These are phyloP conservation scores for Fusarium verticillioides DNA, from an alignment of 2,329 filamentous ascomycete genomes.

Conservation along the genomic window DNA sequence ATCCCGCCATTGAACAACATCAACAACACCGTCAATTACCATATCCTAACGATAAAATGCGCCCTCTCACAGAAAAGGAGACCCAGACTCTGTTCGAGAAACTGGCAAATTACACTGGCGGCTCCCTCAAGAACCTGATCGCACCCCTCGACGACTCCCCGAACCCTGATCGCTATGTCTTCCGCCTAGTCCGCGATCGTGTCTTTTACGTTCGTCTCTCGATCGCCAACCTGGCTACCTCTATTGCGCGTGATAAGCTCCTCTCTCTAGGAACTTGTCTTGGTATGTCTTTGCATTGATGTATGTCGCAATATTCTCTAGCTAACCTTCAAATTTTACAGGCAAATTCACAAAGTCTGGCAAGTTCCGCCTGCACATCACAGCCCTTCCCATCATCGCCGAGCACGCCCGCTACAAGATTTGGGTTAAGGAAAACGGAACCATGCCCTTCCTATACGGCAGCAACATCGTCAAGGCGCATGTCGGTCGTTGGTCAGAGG, in stretches of 20 bases:
- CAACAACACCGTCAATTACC: constrained; percentile 10
- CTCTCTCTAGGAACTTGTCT: constrained; percentile 91
- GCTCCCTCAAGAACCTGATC: constrained; percentile 86
- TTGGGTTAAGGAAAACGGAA: constrained; percentile 95
- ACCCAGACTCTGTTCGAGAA: constrained; percentile 89
- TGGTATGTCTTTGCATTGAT: constrained; percentile 52
- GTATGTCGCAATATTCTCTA: background rate
- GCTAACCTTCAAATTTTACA: constrained; percentile 43
- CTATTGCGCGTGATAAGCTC: constrained; percentile 82
- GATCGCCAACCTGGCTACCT: constrained; percentile 90
- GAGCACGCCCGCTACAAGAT: constrained; percentile 96
- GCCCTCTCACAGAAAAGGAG: constrained; percentile 82
- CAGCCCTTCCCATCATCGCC: constrained; percentile 85
- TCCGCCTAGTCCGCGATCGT: constrained; percentile 82
- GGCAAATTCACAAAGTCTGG: constrained; percentile 97
- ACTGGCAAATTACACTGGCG: constrained; percentile 92
- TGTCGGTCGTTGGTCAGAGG: constrained; percentile 86
- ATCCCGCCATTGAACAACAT: constrained; percentile 18
- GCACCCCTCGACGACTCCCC: constrained; percentile 75
- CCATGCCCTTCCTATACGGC: constrained; percentile 97
- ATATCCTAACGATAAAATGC: constrained; percentile 65
- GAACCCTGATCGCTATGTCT: constrained; percentile 82
- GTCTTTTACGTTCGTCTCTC: constrained; percentile 94
- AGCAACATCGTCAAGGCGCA: constrained; percentile 81
- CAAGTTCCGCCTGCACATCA: constrained; percentile 95